phyloP scores from a whole-genome alignment of 345 rosid genomes.

The Populus deltoides region DNA sequence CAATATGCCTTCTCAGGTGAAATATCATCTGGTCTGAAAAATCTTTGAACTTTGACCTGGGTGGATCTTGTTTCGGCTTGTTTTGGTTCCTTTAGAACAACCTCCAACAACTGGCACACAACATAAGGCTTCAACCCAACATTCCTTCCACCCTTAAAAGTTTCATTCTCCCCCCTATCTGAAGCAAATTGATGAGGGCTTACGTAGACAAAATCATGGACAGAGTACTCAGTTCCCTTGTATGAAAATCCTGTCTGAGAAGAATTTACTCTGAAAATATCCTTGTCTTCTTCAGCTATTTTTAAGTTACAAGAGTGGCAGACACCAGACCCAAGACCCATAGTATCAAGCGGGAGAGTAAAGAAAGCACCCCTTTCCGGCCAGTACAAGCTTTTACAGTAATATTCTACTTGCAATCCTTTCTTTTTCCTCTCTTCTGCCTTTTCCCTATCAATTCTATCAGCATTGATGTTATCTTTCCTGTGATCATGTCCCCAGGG shows the following conservation, averaged over 20 bases:
- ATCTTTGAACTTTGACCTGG: constrained; percentile 22
- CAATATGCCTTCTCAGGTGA: constrained; percentile 30
- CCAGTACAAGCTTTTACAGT: constrained; percentile 33
- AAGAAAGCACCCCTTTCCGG: constrained; percentile 36
- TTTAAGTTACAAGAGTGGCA: constrained; percentile 23
- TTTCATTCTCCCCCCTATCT: constrained; percentile 17
- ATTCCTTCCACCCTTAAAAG: constrained; percentile 31
- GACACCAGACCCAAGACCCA: constrained; percentile 29
- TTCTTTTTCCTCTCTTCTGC: constrained; percentile 30
- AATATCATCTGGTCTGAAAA: constrained; percentile 34
- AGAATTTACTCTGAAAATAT: constrained; percentile 15
- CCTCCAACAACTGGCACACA: constrained; percentile 28
- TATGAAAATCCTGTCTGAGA: constrained; percentile 14
- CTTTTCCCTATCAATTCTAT: constrained; percentile 25
- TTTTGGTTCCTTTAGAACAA: background rate
- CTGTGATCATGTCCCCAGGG: constrained; percentile 26
- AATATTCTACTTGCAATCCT: constrained; percentile 28
- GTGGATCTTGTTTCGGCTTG: constrained; percentile 7
- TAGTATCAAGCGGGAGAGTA: constrained; percentile 16
- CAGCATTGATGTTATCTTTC: constrained; percentile 11
- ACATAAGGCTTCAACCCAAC: constrained; percentile 25
- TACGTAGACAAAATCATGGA: constrained; percentile 28
- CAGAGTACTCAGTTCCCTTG: constrained; percentile 20
- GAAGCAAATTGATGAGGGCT: constrained; percentile 16
- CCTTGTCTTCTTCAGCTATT: constrained; percentile 18